Evolutionary conservation across 2,329 filamentous ascomycete genomes (phyloP).

Genomic region (Penicillium rolfsii): DNA sequence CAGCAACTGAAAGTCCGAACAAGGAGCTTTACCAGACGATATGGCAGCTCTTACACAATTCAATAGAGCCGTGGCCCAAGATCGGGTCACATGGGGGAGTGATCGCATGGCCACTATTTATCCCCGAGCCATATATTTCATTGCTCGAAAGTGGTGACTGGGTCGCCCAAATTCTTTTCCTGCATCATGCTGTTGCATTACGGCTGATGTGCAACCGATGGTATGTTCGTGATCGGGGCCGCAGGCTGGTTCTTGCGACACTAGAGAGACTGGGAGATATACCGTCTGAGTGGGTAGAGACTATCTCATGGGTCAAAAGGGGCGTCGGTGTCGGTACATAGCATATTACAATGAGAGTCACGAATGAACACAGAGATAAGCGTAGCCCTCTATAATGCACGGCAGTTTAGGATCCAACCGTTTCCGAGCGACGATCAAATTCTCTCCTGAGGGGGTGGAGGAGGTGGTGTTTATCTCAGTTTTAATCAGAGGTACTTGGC

Average conservation of each 20-base stretch:
- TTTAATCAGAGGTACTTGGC: no score
- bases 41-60: slow-evolving; percentile 33
- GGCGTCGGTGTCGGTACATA: slow-evolving; percentile 27
- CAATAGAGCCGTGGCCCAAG: slow-evolving; percentile 36
- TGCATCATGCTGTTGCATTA: slow-evolving; percentile 38
- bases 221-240: slow-evolving; percentile 40
- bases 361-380: background rate
- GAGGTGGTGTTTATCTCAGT: no score
- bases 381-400: no score
- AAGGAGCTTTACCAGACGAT: slow-evolving; percentile 28
- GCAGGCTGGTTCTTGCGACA: slow-evolving; percentile 34
- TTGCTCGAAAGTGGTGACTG: slow-evolving; percentile 36
- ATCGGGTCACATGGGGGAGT: slow-evolving; percentile 34
- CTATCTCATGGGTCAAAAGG: slow-evolving; percentile 33
- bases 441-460: no score
- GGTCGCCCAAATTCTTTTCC: slow-evolving; percentile 36
- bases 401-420: no score
- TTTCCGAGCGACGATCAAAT: no score
- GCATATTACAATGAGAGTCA: background rate
- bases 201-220: slow-evolving; percentile 38
- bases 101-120: slow-evolving; percentile 37
- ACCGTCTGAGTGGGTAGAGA: slow-evolving; percentile 33
- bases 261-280: slow-evolving; percentile 33
- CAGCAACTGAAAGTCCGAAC: slow-evolving; percentile 17
- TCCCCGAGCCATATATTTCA: slow-evolving; percentile 32